phyloP scores from a whole-genome alignment of 2,329 filamentous ascomycete genomes.

The Hymenoscyphus linearis region DNA sequence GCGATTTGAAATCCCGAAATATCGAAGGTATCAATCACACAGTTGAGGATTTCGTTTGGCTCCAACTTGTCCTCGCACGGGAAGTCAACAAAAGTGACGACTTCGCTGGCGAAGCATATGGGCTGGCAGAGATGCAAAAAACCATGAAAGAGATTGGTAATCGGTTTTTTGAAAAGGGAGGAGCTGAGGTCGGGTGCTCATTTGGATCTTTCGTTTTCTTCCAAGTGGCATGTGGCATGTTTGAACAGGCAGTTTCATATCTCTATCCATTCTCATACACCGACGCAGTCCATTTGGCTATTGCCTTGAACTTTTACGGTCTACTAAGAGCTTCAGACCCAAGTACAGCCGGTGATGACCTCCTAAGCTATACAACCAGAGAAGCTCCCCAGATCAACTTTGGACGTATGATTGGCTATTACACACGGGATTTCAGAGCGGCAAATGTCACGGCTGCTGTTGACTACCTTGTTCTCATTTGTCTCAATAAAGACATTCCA shows the following conservation, averaged over 20 bases:
- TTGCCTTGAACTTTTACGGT: conserved; percentile 84
- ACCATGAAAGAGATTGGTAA: conserved; percentile 85
- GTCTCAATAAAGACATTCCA: conserved; percentile 78
- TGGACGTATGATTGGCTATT: conserved; percentile 86
- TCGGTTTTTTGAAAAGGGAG: conserved; percentile 80
- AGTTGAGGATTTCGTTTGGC: conserved; percentile 67
- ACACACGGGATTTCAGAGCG: conserved; percentile 91
- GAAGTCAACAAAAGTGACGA: conserved; percentile 60
- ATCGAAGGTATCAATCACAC: conserved; percentile 53
- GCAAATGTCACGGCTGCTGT: conserved; percentile 85
- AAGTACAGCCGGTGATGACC: conserved; percentile 65
- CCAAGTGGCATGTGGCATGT: conserved; percentile 85
- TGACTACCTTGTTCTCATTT: conserved; percentile 88
- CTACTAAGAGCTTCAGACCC: conserved; percentile 83
- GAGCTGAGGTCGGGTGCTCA: conserved; percentile 63
- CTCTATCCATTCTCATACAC: conserved; percentile 89
- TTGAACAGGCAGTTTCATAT: conserved; percentile 87
- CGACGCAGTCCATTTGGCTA: conserved; percentile 90
- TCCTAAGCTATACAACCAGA: conserved; percentile 60
- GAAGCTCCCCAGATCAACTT: conserved; percentile 84
- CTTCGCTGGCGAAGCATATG: conserved; percentile 61
- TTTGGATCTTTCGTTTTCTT: conserved; percentile 93
- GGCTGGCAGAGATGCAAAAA: conserved; percentile 63
- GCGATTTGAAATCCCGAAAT: conserved; percentile 59
- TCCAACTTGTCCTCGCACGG: conserved; percentile 64